Base-by-base conservation (phyloP, 306 rosid genomes). In the Corylus americana region DNA sequence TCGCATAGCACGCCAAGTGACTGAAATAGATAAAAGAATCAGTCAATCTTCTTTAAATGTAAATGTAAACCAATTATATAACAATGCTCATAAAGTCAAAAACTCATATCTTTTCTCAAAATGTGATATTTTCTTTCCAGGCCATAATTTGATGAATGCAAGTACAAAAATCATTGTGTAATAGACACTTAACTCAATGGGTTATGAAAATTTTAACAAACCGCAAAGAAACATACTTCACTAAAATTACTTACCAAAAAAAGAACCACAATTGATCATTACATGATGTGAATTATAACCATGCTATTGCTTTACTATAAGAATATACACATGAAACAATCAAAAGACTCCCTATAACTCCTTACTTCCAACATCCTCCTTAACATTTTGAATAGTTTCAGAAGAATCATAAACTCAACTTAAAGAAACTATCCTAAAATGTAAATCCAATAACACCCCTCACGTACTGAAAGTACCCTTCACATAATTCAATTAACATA, bases 1-100 rank as follows among this genome's bases (percentile, higher is more conserved):
- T 89, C 94, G 3, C 83, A 86, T 51, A 94, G 84, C 69, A 91
- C 94, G 50, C 93, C 91, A 22, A 80, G 63, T 62, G 94, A 81
- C 98, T 94, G 93, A 76, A 92, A 31, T 80, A 49, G 75, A 78
- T 62, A 16, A 86, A 79, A 61, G 14, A 75, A 75, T 49, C 47
- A 50, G 81, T 82, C 85, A 87, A 69, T 59, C 80, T 63, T 77
- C 73, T 37, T 67, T 42, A 3, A 42, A 67, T 31, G 59, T 81
- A 61, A 37, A 61, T 0, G 51, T 55, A 2, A 45, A 48, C 8
- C 29, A 58, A 76, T 63, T 70, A 42, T 54, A 61, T 61, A 57
- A 58, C 11, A 78, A 48, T 44, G 42, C 73, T 50, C 62, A 58
- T 37, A 50, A 49, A 75, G 13, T 39, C 49, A 67, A 18, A 12